Base-by-base conservation (phyloP, 345 rosid genomes). In the Eucalyptus globulus region DNA sequence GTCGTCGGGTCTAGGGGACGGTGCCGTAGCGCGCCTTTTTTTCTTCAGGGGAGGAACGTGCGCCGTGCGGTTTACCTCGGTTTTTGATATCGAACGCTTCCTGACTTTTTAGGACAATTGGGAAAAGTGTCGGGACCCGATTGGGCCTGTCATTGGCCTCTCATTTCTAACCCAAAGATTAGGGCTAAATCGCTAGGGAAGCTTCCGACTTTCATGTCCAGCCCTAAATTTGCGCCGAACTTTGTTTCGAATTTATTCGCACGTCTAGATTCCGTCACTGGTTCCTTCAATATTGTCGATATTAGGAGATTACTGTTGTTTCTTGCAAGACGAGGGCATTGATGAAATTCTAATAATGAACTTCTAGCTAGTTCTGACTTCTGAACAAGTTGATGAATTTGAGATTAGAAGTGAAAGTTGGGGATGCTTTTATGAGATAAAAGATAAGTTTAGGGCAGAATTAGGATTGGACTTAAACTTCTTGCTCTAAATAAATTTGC, bases 331-430 rank as follows among this genome's bases (percentile, higher is more conserved):
- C 2, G 12, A 56, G 62, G 27, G 11, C 4, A 2, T 22, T 9
- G 12, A 56, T 56, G 62, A 24, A 24, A 0, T 24, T 24, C 1
- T 56, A 22, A 56, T 56, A 56, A 56, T 22, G 14, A 22, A 56
- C 3, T 22, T 56, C 1, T 56, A 56, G 5, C 29, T 56, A 24
- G 13, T 56, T 56, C 29, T 2, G 3, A 24, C 6, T 22, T 24
- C 24, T 24, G 62, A 21, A 53, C 26, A 0, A 21, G 5, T 53
- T 53, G 11, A 53, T 1, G 0, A 53, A 53, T 53, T 8, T 53
- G 0, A 53, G 5, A 53, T 53, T 19, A 8, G 0, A 53, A 53
- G 5, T 19, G 4, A 53, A 19, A 8, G 5, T 53, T 19, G 0
- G 1, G 5, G 5, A 19, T 53, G 1, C 19, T 53, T 53, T 53